Conservation (phyloP, 140 eudicot genomes). For the Oenanthe javanica region DNA sequence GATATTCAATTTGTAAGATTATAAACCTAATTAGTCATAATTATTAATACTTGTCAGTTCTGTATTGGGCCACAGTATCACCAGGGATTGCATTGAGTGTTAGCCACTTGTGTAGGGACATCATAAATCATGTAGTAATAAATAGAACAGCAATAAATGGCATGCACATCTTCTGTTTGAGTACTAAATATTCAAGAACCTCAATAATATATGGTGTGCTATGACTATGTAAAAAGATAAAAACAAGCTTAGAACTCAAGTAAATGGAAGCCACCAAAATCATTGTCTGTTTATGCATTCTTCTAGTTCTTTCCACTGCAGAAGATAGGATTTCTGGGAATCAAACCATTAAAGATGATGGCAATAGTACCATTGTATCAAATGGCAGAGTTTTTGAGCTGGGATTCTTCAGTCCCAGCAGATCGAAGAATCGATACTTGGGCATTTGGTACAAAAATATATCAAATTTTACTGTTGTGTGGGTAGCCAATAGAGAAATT, state of each 20-base stretch:
- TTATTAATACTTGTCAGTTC: neutral
- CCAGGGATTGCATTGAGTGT: neutral
- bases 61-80: neutral
- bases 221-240: neutral
- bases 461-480: neutral
- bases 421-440: constrained; percentile 12
- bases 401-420: constrained; percentile 3
- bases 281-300: neutral
- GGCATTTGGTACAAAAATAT: constrained; percentile 5
- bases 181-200: neutral
- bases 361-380: constrained; percentile 1
- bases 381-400: neutral
- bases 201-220: neutral
- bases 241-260: neutral
- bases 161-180: neutral
- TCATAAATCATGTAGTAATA: neutral
- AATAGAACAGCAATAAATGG: neutral
- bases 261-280: neutral
- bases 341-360: constrained; percentile 7
- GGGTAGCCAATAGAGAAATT: constrained; percentile 9
- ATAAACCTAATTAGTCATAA: too few relatives aligned
- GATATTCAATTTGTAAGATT: too few relatives aligned
- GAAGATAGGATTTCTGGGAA: constrained; percentile 4
- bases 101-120: neutral
- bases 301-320: neutral